Evolutionary conservation across 208 protist genomes (phyloP).

Genomic region (Trypanosoma rangeli): DNA sequence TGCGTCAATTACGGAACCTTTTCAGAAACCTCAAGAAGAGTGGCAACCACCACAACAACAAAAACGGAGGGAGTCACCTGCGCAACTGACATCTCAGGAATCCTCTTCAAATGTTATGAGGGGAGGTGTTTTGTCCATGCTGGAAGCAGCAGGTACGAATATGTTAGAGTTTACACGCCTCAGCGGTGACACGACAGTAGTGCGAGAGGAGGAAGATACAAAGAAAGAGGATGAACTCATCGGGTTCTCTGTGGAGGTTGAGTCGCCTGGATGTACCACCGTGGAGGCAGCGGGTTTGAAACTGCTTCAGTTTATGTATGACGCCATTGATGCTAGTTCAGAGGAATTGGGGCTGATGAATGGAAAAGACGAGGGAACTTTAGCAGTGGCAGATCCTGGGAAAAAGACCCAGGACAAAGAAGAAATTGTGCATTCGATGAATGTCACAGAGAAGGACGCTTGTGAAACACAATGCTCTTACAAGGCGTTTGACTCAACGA

Average conservation of each 20-base stretch:
- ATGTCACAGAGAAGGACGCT: not conserved
- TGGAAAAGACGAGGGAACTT: not conserved
- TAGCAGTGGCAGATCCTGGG: not conserved
- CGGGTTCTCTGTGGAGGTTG: slow-evolving; percentile 22
- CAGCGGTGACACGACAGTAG: not conserved
- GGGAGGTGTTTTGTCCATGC: not conserved
- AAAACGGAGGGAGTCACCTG: not conserved
- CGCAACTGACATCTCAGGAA: not conserved
- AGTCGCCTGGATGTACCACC: slow-evolving; percentile 1
- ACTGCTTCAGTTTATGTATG: slow-evolving; percentile 78
- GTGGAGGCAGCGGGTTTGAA: slow-evolving; percentile 36
- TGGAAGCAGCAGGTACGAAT: not conserved
- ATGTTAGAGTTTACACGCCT: not conserved
- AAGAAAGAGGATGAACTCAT: slow-evolving; percentile 12
- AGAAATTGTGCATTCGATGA: not conserved
- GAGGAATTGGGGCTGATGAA: not conserved
- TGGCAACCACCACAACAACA: not conserved
- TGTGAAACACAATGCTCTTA: not conserved
- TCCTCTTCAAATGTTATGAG: not conserved
- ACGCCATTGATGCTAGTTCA: slow-evolving; percentile 37
- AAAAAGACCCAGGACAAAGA: not conserved
- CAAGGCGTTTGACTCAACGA: not conserved
- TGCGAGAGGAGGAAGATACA: not conserved
- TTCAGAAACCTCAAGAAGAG: not conserved
- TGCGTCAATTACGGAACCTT: not conserved